These are phyloP conservation scores for Suillus ampliporus DNA, from an alignment of 768 basidiomycete species.

Conservation along the genomic window DNA sequence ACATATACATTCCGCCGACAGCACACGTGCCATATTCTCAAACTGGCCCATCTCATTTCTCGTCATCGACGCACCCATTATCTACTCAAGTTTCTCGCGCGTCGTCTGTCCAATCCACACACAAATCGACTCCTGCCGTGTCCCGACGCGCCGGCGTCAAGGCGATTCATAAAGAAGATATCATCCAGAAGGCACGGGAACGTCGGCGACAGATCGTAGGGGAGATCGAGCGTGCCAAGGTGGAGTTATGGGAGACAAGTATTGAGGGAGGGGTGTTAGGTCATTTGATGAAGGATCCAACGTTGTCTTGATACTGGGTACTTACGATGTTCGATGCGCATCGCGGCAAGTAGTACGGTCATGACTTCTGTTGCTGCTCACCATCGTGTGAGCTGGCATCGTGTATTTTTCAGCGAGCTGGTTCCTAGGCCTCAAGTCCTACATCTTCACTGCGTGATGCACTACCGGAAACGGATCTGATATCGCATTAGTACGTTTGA, in stretches of 20 bases:
- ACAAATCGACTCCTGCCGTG: not conserved
- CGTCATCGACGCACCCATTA: conserved; percentile 7
- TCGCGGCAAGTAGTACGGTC: not conserved
- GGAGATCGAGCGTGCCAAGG: conserved; percentile 64
- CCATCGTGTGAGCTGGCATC: not conserved
- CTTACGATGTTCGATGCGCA: not conserved
- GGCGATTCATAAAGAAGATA: conserved; percentile 42
- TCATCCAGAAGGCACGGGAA: conserved; percentile 59
- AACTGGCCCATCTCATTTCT: not conserved
- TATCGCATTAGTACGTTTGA: too few relatives aligned
- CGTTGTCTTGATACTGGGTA: not conserved
- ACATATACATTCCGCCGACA: not conserved
- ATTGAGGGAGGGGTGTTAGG: conserved; percentile 70
- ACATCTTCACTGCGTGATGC: too few relatives aligned
- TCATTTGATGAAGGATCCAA: conserved; percentile 46
- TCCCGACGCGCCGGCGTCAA: conserved; percentile 5
- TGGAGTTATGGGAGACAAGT: conserved; percentile 75
- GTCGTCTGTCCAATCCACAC: conserved; percentile 15
- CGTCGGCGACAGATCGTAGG: conserved; percentile 54
- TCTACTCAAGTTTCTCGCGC: conserved; percentile 17
- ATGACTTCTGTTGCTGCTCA: not conserved
- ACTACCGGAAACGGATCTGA: too few relatives aligned
- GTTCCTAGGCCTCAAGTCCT: too few relatives aligned
- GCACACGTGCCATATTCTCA: not conserved
- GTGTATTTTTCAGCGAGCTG: not conserved